Evolutionary conservation across 73 alveolate species (phyloP).

Genomic region (Diophrys sp.): DNA sequence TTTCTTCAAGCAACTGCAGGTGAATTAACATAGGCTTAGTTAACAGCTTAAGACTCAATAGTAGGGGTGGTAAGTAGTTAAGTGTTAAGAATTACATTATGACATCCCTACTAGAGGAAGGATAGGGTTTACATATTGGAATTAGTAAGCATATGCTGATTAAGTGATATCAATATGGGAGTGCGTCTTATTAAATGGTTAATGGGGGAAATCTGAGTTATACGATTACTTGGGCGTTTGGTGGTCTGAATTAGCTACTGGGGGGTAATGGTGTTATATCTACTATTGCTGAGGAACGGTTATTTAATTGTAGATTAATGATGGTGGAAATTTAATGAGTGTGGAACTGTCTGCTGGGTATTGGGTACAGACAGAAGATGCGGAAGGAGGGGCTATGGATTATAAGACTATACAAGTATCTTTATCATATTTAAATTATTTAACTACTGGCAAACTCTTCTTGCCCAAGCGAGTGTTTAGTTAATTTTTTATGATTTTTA

Average conservation of each 20-base stretch:
- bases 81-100: too few relatives aligned
- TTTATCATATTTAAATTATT: background rate
- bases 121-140: background rate
- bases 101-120: too few relatives aligned
- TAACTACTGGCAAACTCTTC: too few relatives aligned
- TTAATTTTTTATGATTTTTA: too few relatives aligned
- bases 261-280: background rate
- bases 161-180: background rate
- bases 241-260: background rate
- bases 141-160: background rate
- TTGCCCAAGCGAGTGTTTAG: too few relatives aligned
- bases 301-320: background rate
- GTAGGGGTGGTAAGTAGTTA: too few relatives aligned
- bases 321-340: background rate
- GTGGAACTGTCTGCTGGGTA: constrained; percentile 1
- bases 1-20: too few relatives aligned
- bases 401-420: background rate
- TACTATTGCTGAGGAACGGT: background rate
- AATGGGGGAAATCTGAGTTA: background rate
- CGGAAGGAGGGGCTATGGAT: constrained; percentile 1
- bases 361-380: constrained; percentile 1
- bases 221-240: background rate
- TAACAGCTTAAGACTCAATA: too few relatives aligned
- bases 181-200: background rate
- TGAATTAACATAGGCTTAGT: too few relatives aligned